Evolutionary conservation across 805 yeast genomes (phyloP), one percentile per base, ranked within the genome.

Genomic region (Grigorovia yakushimaensis): DNA sequence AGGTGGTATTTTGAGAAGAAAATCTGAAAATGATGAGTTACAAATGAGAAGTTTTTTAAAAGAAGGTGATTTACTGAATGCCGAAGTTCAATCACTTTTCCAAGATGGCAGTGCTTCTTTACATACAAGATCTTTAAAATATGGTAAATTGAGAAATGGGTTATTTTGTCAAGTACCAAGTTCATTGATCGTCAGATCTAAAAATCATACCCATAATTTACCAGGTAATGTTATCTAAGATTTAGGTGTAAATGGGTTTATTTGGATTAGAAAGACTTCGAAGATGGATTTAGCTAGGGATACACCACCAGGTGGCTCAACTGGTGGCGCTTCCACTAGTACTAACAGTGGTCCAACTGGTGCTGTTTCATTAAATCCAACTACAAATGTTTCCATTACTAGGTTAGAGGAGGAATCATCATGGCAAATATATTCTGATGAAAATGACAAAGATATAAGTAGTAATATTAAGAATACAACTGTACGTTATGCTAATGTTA

Each of bases 141-240:
- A 93, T 62, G 99, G 99, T 15, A 93, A 93, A 64, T 72, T 93
- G 51, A 79, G 97, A 64, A 88, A 93, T 62, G 99, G 99, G 38
- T 73, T 81, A 30, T 86, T 88, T 55, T 68, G 85, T 21, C 73
- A 74, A 47, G 93, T 91, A 1, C 96, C 97, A 3, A 74, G 91
- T 36, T 81, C 89, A 20, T 71, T 94, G 51, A 75, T 94, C 42
- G 77, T 91, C 40, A 79, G 95, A 59, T 80, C 95, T 5, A 87
- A 89, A 58, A 83, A 86, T 56, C 98, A 93, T 64, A 76, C 89
- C 18, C 88, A 86, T 67, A 77, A 78, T 49, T 72, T 93, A n/a
- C 96, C 96, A 0, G 98, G 97, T n/a, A 86, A 85, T 56, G 87
- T 93, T 33, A 88, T 89, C 56, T 74, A 84, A 43, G 88, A 93